phyloP scores from a whole-genome alignment of 371 early-diverging fungal genomes.

The Mucor racemosus region DNA sequence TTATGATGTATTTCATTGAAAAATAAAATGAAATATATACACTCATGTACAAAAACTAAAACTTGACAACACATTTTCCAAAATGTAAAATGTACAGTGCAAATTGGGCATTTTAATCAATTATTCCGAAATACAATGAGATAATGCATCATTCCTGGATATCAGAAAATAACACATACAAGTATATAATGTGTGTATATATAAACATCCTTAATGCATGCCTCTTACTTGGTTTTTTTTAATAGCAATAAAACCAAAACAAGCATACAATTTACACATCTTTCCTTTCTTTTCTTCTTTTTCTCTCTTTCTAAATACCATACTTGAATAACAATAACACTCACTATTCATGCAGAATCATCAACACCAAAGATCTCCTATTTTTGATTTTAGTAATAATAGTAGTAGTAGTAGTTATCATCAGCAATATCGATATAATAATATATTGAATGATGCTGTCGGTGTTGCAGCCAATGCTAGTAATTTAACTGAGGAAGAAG shows the following conservation, averaged over 20 bases:
- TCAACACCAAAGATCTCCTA: slow-evolving; percentile 3
- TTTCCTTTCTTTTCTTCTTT: not conserved
- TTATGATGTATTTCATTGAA: not conserved
- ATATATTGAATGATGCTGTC: slow-evolving; percentile 4
- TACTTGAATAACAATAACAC: not conserved
- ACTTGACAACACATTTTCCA: not conserved
- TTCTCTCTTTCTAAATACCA: not conserved
- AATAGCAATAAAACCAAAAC: not conserved
- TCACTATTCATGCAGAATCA: not conserved
- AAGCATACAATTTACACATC: not conserved
- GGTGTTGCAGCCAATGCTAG: not conserved
- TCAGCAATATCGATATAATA: slow-evolving; percentile 6
- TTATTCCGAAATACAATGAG: slow-evolving; percentile 9
- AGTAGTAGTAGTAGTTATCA: not conserved
- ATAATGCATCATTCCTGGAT: slow-evolving; percentile 14
- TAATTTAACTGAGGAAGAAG: slow-evolving; percentile 14
- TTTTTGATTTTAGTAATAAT: slow-evolving; percentile 5
- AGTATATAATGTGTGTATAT: not conserved
- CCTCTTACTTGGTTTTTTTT: not conserved
- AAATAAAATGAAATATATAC: no score
- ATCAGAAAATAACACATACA: slow-evolving; percentile 4
- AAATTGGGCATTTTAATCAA: not conserved
- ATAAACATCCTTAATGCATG: slow-evolving; percentile 16
- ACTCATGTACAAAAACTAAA: not conserved
- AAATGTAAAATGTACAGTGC: not conserved